These are phyloP conservation scores for Penstemon davidsonii DNA, from an alignment of 257 asterid species.

Conservation along the genomic window DNA sequence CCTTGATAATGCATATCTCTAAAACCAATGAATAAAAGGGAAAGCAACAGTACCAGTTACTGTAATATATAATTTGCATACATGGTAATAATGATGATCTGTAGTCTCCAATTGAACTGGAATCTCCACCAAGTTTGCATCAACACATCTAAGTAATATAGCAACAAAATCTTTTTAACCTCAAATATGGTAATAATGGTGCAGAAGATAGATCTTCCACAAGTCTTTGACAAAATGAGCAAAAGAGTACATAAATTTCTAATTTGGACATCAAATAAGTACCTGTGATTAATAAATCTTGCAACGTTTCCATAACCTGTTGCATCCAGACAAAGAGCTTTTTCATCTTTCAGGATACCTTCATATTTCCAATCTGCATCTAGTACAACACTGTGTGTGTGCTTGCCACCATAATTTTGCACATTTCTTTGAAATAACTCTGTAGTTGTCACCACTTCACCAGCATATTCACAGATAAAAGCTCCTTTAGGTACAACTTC, in stretches of 20 bases:
- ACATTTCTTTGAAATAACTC: constrained; percentile 41
- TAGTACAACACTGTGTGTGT: constrained; percentile 42
- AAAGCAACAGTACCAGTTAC: not conserved
- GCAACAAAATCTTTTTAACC: not conserved
- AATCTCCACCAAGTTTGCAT: constrained; percentile 58
- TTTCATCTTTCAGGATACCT: constrained; percentile 50
- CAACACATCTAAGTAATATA: constrained; percentile 50
- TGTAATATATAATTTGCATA: constrained; percentile 23
- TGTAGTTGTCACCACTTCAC: constrained; percentile 51
- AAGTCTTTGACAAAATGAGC: not conserved
- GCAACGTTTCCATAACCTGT: constrained; percentile 57
- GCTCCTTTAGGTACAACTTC: constrained; percentile 67
- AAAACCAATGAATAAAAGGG: constrained; percentile 8
- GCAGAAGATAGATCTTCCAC: not conserved
- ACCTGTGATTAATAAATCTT: constrained; percentile 69
- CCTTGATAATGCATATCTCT: not conserved
- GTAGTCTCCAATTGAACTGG: constrained; percentile 76
- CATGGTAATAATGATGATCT: constrained; percentile 67
- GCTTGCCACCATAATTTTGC: constrained; percentile 28
- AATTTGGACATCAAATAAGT: constrained; percentile 1
- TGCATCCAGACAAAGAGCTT: constrained; percentile 60
- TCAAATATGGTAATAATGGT: not conserved
- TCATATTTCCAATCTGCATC: constrained; percentile 61
- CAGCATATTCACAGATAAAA: constrained; percentile 58
- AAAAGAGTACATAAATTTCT: not conserved